These are phyloP conservation scores for Hypoxylon fragiforme DNA, from an alignment of 495 filamentous ascomycete species.

Conservation along the genomic window DNA sequence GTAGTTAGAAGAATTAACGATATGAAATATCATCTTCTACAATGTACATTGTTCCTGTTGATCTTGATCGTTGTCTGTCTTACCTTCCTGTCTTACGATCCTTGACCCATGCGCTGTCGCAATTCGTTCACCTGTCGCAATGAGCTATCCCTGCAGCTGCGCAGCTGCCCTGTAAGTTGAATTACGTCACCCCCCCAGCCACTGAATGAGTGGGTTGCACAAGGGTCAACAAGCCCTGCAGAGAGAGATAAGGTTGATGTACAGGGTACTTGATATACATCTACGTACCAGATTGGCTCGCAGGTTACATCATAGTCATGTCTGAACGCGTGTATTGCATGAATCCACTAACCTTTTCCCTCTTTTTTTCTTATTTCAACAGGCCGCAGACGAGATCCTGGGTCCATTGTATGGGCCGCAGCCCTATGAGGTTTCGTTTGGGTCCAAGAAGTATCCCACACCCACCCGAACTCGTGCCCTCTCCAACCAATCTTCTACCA, in stretches of 20 bases:
- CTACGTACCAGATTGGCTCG: constrained; percentile 12
- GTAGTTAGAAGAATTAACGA: too few relatives aligned
- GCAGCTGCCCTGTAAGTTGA: too few relatives aligned
- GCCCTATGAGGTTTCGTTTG: constrained; percentile 4
- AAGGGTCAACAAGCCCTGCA: background rate
- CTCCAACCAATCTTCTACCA: too few relatives aligned
- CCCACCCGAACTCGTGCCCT: background rate
- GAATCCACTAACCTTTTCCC: constrained; percentile 8
- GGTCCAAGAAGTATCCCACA: background rate
- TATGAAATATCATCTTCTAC: background rate
- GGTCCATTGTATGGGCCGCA: constrained; percentile 5
- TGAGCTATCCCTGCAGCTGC: constrained; percentile 19
- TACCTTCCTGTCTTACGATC: too few relatives aligned
- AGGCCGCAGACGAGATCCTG: constrained; percentile 16
- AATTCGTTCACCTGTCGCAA: constrained; percentile 2
- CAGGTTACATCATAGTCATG: constrained; percentile 30
- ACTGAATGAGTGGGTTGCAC: too few relatives aligned
- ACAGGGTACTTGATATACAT: too few relatives aligned
- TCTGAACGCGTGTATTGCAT: constrained; percentile 18
- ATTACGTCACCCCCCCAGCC: too few relatives aligned
- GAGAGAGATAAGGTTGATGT: constrained; percentile 11
- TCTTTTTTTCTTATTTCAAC: background rate
- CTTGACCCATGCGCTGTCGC: too few relatives aligned
- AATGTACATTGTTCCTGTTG: constrained; percentile 18
- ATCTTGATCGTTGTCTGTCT: constrained; percentile 13